phyloP scores from a whole-genome alignment of 768 basidiomycete species.

The Podaxis pistillaris region DNA sequence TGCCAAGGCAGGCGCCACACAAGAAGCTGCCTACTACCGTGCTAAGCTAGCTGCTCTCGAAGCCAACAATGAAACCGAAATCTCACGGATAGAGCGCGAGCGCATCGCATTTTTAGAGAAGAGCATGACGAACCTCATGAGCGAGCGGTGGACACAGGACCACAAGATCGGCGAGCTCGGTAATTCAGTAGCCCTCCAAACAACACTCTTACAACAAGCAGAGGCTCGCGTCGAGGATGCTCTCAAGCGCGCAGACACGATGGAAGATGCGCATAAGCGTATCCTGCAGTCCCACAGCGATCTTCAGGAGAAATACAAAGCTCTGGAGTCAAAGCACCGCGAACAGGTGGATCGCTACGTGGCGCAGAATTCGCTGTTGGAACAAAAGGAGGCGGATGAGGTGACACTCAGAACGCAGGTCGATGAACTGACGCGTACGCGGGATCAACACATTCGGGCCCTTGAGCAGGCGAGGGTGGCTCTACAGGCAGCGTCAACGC shows the following conservation, averaged over 20 bases:
- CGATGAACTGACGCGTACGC: conserved; percentile 65
- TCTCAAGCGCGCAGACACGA: conserved; percentile 67
- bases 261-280: conserved; percentile 68
- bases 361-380: conserved; percentile 66
- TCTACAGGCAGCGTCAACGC: conserved; percentile 69
- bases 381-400: conserved; percentile 81
- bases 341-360: conserved; percentile 78
- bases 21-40: conserved; percentile 95
- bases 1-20: conserved; percentile 70
- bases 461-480: conserved; percentile 84
- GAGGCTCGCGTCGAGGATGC: conserved; percentile 78
- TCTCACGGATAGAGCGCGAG: conserved; percentile 72
- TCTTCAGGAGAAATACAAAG: conserved; percentile 61
- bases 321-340: conserved; percentile 62
- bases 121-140: conserved; percentile 58
- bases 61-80: conserved; percentile 59
- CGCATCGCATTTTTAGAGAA: conserved; percentile 74
- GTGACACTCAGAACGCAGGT: conserved; percentile 61
- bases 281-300: conserved; percentile 64
- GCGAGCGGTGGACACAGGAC: conserved; percentile 65
- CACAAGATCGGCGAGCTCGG: conserved; percentile 69
- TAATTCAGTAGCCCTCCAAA: conserved; percentile 74
- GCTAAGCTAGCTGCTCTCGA: conserved; percentile 92
- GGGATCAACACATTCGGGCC: conserved; percentile 84
- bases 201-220: conserved; percentile 74